Conservation (phyloP, 2,329 filamentous ascomycete genomes). For the Stachybotrys elegans region DNA sequence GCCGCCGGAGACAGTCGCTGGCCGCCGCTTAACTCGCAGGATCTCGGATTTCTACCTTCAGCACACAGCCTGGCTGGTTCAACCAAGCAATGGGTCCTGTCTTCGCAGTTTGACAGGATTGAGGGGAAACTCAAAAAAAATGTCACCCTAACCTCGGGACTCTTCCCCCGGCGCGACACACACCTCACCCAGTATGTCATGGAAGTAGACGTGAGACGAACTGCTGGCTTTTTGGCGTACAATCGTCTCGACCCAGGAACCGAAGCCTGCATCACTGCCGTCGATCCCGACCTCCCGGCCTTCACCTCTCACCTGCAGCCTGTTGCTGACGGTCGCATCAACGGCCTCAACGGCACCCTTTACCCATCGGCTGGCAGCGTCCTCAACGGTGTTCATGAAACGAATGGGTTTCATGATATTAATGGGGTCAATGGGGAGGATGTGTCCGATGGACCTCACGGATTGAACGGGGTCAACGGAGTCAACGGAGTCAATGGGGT, state of each 20-base stretch:
- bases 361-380: no score
- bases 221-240: conserved; percentile 31
- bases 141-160: conserved; percentile 20
- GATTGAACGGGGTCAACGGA: conserved; percentile 12
- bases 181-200: conserved; percentile 39
- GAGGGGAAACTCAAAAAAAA: conserved; percentile 35
- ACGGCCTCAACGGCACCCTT: not conserved
- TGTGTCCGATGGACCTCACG: conserved; percentile 12
- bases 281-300: conserved; percentile 27
- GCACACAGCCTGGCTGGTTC: conserved; percentile 13
- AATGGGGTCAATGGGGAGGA: not conserved
- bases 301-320: conserved; percentile 18
- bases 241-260: conserved; percentile 33
- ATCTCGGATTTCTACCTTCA: conserved; percentile 21
- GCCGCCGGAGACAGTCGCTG: conserved; percentile 43
- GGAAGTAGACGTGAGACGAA: conserved; percentile 44
- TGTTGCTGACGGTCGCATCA: not conserved
- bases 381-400: not conserved
- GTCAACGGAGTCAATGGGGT: conserved; percentile 9
- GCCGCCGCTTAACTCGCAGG: conserved; percentile 43
- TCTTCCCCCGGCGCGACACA: conserved; percentile 15
- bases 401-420: not conserved
- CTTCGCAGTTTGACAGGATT: conserved; percentile 34
- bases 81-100: conserved; percentile 32
- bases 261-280: conserved; percentile 38